Evolutionary conservation across 2,329 filamentous ascomycete species (phyloP).

Genomic region (Xylariomycetidae sp.): DNA sequence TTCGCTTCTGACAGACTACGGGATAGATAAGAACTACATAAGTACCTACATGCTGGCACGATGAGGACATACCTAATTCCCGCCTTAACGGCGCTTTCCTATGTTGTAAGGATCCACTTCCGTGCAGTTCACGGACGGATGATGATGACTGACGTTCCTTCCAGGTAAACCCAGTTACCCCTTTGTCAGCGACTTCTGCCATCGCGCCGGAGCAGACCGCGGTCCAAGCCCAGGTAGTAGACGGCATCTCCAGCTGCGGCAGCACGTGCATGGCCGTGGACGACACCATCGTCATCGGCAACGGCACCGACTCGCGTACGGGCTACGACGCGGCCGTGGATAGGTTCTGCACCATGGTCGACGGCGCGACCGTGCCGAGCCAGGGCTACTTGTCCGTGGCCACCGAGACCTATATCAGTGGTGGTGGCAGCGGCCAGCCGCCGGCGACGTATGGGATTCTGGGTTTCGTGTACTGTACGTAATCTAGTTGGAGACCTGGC

Average conservation of each 20-base stretch:
- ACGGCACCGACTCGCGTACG: slow-evolving; percentile 19
- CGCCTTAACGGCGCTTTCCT: too few relatives aligned
- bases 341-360: slow-evolving; percentile 18
- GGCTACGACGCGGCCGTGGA: slow-evolving; percentile 22
- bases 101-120: too few relatives aligned
- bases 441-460: slow-evolving; percentile 20
- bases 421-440: slow-evolving; percentile 15
- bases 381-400: slow-evolving; percentile 24
- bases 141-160: too few relatives aligned
- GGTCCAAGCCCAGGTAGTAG: slow-evolving; percentile 1
- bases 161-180: too few relatives aligned
- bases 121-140: too few relatives aligned
- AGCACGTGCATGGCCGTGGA: slow-evolving; percentile 20
- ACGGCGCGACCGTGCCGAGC: slow-evolving; percentile 16
- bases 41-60: too few relatives aligned
- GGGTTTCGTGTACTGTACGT: slow-evolving; percentile 26
- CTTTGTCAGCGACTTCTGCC: too few relatives aligned
- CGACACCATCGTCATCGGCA: slow-evolving; percentile 21
- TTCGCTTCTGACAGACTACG: too few relatives aligned
- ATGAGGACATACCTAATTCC: too few relatives aligned
- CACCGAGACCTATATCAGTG: slow-evolving; percentile 23
- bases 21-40: too few relatives aligned
- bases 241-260: slow-evolving; percentile 24
- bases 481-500: too few relatives aligned
- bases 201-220: too few relatives aligned